Base-by-base conservation (phyloP, 2,329 filamentous ascomycete genomes). In the Arthroderma sp. region DNA sequence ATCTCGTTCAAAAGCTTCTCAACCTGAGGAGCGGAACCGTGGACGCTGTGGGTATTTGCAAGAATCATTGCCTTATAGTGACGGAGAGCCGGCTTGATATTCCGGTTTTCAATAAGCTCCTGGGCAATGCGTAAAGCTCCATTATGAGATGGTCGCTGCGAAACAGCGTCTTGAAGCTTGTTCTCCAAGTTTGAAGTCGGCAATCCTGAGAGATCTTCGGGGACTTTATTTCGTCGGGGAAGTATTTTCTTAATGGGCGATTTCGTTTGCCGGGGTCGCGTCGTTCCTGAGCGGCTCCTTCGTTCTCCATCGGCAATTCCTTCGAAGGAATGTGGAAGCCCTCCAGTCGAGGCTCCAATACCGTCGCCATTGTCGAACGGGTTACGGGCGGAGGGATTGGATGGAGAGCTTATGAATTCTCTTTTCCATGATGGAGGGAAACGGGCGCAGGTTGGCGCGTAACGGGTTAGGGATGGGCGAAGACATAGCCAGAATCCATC, bases 31-130 rank as follows among this genome's bases (percentile, higher is more conserved):
- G 80, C 79, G 4, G 82, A 86, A 6, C 87, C 88, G 43, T 73
- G 58, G 30, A 64, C 55, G 1, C 73, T 68, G 56, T 80, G 74
- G 29, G 75, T 70, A 63, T 93, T 87, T 39, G 80, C 77, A 47
- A 80, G 71, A 53, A 94, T 79, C 42, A 94, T 65, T 9, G 81
- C 78, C 53, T 85, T 79, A 61, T 91, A 95, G 53, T 69, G 66
- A 4, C 58, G 57, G 29, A 56, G 54, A 27, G 58, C 53, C 3
- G 65, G 66, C 30, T 55, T 52, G 32, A 64, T 48, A 46, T 59
- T 55, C 29, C 61, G 63, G 42, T 61, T 57, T 40, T 56, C 49
- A 43, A 69, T 59, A 29, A 70, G 50, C n/a, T 57, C 52, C n/a
- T 55, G 57, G 28, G 68, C 47, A 34, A 65, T 57, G 30, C 58